Evolutionary conservation across 768 basidiomycete genomes (phyloP), one percentile per base, ranked within the genome.

Genomic region (Coprinopsis marcescibilis): DNA sequence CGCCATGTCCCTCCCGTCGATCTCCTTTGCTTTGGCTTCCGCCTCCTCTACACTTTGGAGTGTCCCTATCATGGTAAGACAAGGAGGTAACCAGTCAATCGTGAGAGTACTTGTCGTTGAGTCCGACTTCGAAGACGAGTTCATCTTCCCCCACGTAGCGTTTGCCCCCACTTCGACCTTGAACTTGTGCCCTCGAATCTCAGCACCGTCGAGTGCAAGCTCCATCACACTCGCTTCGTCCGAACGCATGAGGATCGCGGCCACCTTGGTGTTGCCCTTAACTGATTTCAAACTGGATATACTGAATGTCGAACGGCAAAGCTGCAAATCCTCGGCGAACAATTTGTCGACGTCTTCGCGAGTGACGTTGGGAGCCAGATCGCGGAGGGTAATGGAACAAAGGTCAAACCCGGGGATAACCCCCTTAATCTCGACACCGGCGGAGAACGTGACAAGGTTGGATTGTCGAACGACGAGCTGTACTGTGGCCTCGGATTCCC

Each of bases 71-170:
- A 73, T 70, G 1, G 68, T 59, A 3, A 56, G 55, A n/a, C 72
- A 75, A 1, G 80, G 79, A 1, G 62, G 60, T 4, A 60, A 65
- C 77, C 81, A 85, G 10, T 68, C 71, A 35, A 82, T 66, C 0
- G 68, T 70, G 41, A 83, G 55, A 29, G 68, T 63, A 11, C 75
- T 64, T 3, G 58, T 41, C 21, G 64, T 63, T 2, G 61, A 61
- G 3, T 52, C 52, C 2, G 5, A 7, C 4, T 24, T 23, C 4
- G 42, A 4, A 2, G 62, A 53, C 7, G 59, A 62, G 15, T 55
- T 70, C 77, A 78, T 77, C 5, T 68, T 65, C 30, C 67, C 67
- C 11, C 64, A 49, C 43, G 61, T 62, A 26, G 65, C 63, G 39
- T 67, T 70, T 29, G 70, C 57, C 34, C 63, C 61, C 24, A 74